Evolutionary conservation across 768 basidiomycete genomes (phyloP).

Genomic region (Rhodotorula sphaerocarpa): DNA sequence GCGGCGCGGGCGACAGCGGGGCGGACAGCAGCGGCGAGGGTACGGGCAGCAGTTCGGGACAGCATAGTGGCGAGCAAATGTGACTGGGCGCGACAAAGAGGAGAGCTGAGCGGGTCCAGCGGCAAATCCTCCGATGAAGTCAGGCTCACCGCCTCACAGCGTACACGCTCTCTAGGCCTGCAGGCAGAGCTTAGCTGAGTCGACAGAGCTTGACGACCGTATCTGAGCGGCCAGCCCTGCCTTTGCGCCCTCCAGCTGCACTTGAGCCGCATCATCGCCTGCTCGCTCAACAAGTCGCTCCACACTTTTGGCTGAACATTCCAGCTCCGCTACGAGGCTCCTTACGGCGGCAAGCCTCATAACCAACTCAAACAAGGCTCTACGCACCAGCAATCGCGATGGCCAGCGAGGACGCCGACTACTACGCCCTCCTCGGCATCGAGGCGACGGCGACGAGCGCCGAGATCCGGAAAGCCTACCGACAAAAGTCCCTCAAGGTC

Average conservation of each 20-base stretch:
- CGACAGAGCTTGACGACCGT: neutral
- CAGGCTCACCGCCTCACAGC: too few species aligned
- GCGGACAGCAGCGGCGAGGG: neutral
- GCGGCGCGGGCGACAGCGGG: neutral
- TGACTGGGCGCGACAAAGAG: neutral
- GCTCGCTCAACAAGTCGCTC: neutral
- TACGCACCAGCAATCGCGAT: too few species aligned
- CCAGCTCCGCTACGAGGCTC: too few species aligned
- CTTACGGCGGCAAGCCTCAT: too few species aligned
- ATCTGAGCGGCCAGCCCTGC: neutral
- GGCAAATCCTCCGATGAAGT: neutral
- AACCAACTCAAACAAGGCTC: too few species aligned
- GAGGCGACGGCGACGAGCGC: conserved; percentile 17
- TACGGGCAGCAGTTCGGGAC: conserved; percentile 6
- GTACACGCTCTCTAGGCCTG: neutral
- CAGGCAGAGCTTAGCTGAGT: too few species aligned
- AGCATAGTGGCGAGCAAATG: neutral
- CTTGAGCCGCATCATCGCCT: neutral
- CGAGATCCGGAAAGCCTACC: conserved; percentile 36
- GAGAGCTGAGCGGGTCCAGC: neutral
- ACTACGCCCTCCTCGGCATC: conserved; percentile 37
- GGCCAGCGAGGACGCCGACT: conserved; percentile 28
- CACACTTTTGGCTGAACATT: too few species aligned
- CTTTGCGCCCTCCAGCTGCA: neutral
- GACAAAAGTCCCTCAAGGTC: conserved; percentile 37